Percentiles rank a stretch among this genome's conserved stretches.
Evolutionary conservation across 2,329 filamentous ascomycete species (phyloP).

Genomic region (Alternaria ventricosa): DNA sequence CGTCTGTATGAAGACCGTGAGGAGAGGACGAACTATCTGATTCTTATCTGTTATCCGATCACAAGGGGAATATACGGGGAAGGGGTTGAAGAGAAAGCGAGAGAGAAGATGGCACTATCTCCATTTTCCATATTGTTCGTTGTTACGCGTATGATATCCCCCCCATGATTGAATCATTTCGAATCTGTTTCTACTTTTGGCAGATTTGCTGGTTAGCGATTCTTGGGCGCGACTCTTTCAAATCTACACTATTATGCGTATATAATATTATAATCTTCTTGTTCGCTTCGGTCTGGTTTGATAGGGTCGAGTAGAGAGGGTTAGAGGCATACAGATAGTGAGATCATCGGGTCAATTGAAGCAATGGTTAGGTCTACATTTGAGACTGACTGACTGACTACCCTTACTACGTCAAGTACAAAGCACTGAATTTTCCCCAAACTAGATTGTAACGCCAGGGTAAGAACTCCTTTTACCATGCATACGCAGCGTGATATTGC

Average conservation of each 20-base stretch:
- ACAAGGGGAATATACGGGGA: background rate
- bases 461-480: background rate
- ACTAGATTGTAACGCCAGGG: background rate
- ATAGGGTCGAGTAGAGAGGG: background rate
- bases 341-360: background rate
- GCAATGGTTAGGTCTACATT: background rate
- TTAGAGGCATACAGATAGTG: background rate
- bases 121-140: background rate
- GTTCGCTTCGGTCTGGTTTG: background rate
- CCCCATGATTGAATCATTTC: background rate
- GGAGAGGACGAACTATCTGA: background rate
- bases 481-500: background rate
- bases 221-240: background rate
- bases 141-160: slow-evolving; percentile 14
- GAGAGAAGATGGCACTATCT: too few relatives aligned
- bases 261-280: slow-evolving; percentile 1
- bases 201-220: background rate
- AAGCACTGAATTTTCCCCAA: background rate
- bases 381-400: background rate
- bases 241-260: background rate
- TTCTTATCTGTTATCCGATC: background rate
- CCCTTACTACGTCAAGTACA: background rate
- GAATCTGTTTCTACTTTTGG: background rate
- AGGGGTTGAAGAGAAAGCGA: background rate
- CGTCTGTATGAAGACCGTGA: background rate